Base-by-base conservation (phyloP, 306 rosid species). In the Cicer pinnatifidum region DNA sequence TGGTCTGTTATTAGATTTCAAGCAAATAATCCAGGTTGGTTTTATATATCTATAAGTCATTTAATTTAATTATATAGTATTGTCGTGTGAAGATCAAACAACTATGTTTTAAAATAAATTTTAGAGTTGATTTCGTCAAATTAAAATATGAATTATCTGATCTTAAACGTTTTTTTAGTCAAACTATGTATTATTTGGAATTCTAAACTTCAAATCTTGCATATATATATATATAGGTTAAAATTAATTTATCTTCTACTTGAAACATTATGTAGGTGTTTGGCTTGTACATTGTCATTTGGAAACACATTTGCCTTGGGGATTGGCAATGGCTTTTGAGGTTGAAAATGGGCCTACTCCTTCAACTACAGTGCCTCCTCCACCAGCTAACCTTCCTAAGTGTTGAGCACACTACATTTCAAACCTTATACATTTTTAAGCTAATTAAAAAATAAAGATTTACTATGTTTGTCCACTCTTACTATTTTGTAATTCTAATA, bases 241-340 rank as follows among this genome's bases (percentile, higher is more conserved):
- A 15, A 15, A 62, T 39, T 19, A 28, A 13, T 44, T 28, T 33
- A 6, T 45, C 23, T 11, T 43, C 1, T 19, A 8, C 5, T 39
- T 16, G 11, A 15, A 19, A 45, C 4, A 46, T 9, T 50, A 6
- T 33, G 59, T 2, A 80, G 84, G 84, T 71, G 1, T 91, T 5
- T 91, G 97, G 97, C 3, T 84, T 11, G 73, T 78, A 8, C 96
- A 89, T 6, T 91, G 96, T 69, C 97, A 91, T 69, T 13, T 91
- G 35, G 91, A 91, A 6, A 80, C 48, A 13, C 92, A 91, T 72
- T n/a, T 91, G 81, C 89, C 97, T 0, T 86, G 90, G 88, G 97
- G 97, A 0, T 65, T 91, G 39, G 82, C 44, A 33, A 87, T 79
- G 87, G 91, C 83, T 33, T 73, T 82, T 9, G 86, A 82, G 75